A percentile compares a stretch with the other conserved stretches of the same genome.
Conservation (phyloP, 139 green algal genomes). For the Chlorokybus atmophyticus region DNA sequence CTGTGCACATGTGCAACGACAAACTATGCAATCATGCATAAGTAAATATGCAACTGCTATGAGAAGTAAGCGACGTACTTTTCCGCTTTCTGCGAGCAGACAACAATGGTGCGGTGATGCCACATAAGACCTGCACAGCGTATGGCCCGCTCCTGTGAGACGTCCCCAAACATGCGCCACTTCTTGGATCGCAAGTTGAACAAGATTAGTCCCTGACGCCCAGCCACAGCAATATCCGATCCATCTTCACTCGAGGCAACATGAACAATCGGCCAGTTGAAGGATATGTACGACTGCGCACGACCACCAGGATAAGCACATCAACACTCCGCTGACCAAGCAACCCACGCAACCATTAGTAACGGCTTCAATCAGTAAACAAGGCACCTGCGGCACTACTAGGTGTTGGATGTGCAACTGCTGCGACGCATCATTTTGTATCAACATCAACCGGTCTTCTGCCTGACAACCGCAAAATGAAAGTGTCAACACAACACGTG, state of each 20-base stretch:
- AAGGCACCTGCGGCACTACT: slow-evolving; percentile 6
- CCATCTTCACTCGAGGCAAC: slow-evolving; percentile 36
- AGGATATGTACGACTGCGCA: slow-evolving; percentile 30
- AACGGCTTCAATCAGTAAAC: neutral
- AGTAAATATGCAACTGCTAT: too few relatives aligned
- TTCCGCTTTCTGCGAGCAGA: slow-evolving; percentile 18
- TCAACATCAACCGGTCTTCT: slow-evolving; percentile 63
- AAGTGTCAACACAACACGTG: neutral
- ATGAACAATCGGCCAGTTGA: slow-evolving; percentile 32
- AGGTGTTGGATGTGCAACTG: slow-evolving; percentile 21
- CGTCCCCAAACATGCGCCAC: slow-evolving; percentile 77
- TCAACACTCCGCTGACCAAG: neutral
- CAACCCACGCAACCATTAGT: neutral
- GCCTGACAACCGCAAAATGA: slow-evolving; percentile 27
- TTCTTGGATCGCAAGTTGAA: slow-evolving; percentile 44
- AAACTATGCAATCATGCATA: too few relatives aligned
- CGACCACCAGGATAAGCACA: neutral
- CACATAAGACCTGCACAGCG: slow-evolving; percentile 25
- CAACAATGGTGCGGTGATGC: slow-evolving; percentile 18
- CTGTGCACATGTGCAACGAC: too few relatives aligned
- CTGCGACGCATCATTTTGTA: slow-evolving; percentile 39
- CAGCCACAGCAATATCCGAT: slow-evolving; percentile 70
- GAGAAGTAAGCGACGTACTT: too few relatives aligned
- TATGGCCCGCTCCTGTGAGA: slow-evolving; percentile 53
- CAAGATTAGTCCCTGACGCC: slow-evolving; percentile 54